phyloP scores from a whole-genome alignment of 352 stramenopile species.

The Phytophthora syringae region DNA sequence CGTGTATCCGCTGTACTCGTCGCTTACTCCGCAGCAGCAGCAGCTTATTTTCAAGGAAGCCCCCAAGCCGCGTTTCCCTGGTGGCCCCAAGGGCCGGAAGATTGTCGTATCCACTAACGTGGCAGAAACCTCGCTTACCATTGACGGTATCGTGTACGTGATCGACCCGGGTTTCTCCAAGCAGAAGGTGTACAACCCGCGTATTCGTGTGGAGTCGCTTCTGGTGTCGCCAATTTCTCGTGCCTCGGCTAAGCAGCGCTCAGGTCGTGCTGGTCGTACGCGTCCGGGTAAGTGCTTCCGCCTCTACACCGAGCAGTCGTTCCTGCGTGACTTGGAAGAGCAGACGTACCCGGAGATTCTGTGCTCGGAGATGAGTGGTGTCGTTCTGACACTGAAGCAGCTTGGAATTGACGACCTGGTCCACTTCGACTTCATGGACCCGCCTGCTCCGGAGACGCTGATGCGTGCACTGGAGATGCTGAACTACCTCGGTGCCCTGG shows the following conservation, averaged over 20 bases:
- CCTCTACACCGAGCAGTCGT: slow-evolving; percentile 98
- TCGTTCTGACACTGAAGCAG: slow-evolving; percentile 98
- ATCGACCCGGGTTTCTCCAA: slow-evolving; percentile 99
- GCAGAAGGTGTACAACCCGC: slow-evolving; percentile 99
- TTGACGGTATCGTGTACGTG: slow-evolving; percentile 99
- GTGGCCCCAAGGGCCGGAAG: slow-evolving; percentile 92
- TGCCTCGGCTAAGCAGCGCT: slow-evolving; percentile 94
- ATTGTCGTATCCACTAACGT: slow-evolving; percentile 99
- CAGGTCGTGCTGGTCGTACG: slow-evolving; percentile 93
- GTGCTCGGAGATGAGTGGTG: slow-evolving; percentile 94
- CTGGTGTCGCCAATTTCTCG: slow-evolving; percentile 98
- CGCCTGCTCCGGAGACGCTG: slow-evolving; percentile 97
- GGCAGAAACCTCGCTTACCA: slow-evolving; percentile 99
- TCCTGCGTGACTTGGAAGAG: slow-evolving; percentile 97
- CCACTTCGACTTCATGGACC: slow-evolving; percentile 99
- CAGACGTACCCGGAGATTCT: slow-evolving; percentile 99
- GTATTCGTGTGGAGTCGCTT: slow-evolving; percentile 98
- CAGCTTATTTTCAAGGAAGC: slow-evolving; percentile 99
- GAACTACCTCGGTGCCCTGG: slow-evolving; percentile 97
- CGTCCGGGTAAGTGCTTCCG: slow-evolving; percentile 95
- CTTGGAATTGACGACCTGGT: slow-evolving; percentile 99
- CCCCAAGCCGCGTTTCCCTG: slow-evolving; percentile 87
- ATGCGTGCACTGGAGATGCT: slow-evolving; percentile 99
- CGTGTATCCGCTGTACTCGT: slow-evolving; percentile 97
- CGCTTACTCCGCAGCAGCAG: slow-evolving; percentile 98